Base-by-base conservation (phyloP, 1,139 yeast genomes). In the Nakaseomyces nivariensis region DNA sequence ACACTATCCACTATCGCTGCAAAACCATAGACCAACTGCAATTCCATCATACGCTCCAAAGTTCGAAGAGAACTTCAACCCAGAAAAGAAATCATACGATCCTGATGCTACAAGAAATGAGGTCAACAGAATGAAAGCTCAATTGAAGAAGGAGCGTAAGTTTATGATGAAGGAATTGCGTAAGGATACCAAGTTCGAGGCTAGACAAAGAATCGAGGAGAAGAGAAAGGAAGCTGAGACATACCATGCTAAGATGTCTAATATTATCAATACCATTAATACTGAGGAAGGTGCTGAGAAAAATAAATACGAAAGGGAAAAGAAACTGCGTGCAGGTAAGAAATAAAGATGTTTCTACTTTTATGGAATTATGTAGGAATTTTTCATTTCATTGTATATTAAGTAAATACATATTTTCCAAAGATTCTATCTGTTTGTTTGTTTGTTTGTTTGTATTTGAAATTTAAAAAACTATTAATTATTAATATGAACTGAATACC, bases 241-340 rank as follows among this genome's bases (percentile, higher is more conserved):
- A 24, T 94, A 94, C 67, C 97, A 92, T 67, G 77, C 81, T 59
- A 90, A 88, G 74, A 86, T 92, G 88, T 85, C 95, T 45, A 78
- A 77, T 56, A 82, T 94, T 67, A 82, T 85, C 65, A 85, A 90
- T 60, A 79, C 90, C 50, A 86, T 90, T 62, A 85, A 85, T 56
- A 87, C 96, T 2, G 86, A 84, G 58, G 97, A 90, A 73, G 97
- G 97, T 60, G 86, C 94, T 5, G 97, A 88, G 63, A 85, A 86
- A 75, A 90, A 92, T 65, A 82, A 82, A 60, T 90, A 89, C 67
- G 96, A 88, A 64, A 76, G 89, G 56, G 97, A 89, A 64, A 85
- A 79, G 75, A 81, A 77, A 67, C 72, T 75, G 56, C 77, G 89
- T 61, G 81, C 79, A 66, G 69, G 72, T 33, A 73, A 73, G 51